Conservation (phyloP, 495 filamentous ascomycete species). For the Lasiosphaeria ovina region DNA sequence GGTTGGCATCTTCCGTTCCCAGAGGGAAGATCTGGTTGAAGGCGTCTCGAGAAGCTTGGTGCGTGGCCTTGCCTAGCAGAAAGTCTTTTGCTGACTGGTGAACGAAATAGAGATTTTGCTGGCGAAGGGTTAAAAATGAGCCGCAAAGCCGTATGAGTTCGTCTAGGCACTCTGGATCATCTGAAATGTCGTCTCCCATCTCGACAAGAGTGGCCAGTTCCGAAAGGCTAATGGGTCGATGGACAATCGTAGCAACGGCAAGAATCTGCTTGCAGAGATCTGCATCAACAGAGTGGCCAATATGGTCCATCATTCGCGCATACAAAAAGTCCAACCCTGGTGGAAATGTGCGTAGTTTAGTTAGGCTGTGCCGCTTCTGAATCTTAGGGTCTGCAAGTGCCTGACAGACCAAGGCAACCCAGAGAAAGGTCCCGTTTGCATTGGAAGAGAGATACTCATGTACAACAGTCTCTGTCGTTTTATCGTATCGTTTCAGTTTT, state of each 20-base stretch:
- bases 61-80: conserved; percentile 15
- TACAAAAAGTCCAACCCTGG: conserved; percentile 19
- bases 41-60: conserved; percentile 8
- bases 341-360: conserved; percentile 16
- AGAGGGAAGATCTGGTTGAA: conserved; percentile 5
- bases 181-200: conserved; percentile 8
- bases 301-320: conserved; percentile 21
- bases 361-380: conserved; percentile 3
- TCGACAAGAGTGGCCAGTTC: conserved; percentile 20
- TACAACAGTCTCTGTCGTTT: conserved; percentile 20
- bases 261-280: conserved; percentile 24
- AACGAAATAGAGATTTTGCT: conserved; percentile 30
- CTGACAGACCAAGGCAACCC: conserved; percentile 34
- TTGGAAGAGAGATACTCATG: conserved; percentile 20
- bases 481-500: not conserved
- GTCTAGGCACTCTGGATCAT: not conserved
- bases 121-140: conserved; percentile 29
- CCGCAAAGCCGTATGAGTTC: conserved; percentile 22
- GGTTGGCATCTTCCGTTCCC: not conserved
- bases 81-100: conserved; percentile 44
- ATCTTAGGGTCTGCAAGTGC: conserved; percentile 14
- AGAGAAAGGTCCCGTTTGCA: conserved; percentile 33
- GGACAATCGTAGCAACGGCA: conserved; percentile 9
- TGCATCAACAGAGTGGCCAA: not conserved
- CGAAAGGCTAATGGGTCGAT: conserved; percentile 18